Percentiles rank a stretch among this genome's conserved stretches.
These are phyloP conservation scores for Sporothrix mexicana DNA, from an alignment of 2,329 filamentous ascomycete genomes.

Conservation along the genomic window DNA sequence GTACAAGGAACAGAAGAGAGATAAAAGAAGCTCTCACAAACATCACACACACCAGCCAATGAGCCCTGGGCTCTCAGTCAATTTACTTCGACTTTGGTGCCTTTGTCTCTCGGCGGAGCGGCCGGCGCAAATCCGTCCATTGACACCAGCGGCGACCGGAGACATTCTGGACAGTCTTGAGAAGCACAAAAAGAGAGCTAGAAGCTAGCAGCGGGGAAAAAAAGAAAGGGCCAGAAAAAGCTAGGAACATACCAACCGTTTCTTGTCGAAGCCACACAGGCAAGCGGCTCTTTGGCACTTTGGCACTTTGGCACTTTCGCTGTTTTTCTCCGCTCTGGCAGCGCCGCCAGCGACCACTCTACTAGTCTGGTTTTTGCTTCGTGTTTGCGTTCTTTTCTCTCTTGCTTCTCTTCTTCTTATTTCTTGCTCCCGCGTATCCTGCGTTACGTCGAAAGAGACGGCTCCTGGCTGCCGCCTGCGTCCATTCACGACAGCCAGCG, in stretches of 20 bases:
- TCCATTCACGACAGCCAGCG: constrained; percentile 22
- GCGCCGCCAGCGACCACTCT: constrained; percentile 3
- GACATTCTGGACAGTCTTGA: not conserved
- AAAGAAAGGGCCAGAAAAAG: constrained; percentile 16
- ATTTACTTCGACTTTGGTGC: not conserved
- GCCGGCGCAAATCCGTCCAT: constrained; percentile 3
- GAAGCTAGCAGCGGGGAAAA: constrained; percentile 7
- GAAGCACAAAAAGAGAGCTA: constrained; percentile 2
- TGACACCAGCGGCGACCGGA: not conserved
- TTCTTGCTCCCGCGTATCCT: not conserved
- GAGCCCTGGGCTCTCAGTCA: not conserved
- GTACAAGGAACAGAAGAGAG: no score
- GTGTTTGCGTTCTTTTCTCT: constrained; percentile 16
- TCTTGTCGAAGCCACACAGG: constrained; percentile 13
- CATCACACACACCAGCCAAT: no score
- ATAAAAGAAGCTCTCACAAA: no score
- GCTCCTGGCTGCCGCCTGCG: constrained; percentile 10
- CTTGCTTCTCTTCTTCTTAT: not conserved
- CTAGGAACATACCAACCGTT: not conserved
- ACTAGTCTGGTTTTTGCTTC: constrained; percentile 20
- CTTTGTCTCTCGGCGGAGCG: not conserved
- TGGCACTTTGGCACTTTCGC: not conserved
- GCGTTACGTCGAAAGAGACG: not conserved
- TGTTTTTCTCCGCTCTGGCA: not conserved
- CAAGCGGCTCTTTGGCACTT: constrained; percentile 12